Conservation (phyloP, 2,329 filamentous ascomycete genomes). For the Cladosporium austrohemisphaericum region DNA sequence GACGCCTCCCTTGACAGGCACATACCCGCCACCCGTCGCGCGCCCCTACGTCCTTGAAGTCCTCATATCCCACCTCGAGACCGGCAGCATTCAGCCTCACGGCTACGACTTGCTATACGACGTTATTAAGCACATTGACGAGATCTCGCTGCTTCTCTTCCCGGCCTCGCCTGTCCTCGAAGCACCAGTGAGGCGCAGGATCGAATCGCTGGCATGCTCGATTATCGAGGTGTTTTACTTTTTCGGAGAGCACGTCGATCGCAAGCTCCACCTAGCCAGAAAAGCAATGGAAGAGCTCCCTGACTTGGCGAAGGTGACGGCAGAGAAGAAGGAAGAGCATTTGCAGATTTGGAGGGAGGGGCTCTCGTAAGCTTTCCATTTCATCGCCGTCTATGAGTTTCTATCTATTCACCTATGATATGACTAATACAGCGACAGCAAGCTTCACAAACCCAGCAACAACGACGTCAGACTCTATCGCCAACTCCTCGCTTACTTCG, state of each 20-base stretch:
- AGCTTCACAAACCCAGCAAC: conserved; percentile 7
- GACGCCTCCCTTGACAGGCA: background rate
- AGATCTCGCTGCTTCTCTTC: conserved; percentile 15
- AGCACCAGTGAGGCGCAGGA: conserved; percentile 2
- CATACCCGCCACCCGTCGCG: background rate
- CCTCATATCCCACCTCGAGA: conserved; percentile 16
- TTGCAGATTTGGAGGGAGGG: conserved; percentile 4
- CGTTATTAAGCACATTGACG: conserved; percentile 18
- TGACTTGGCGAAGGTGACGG: background rate
- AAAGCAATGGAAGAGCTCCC: conserved; percentile 7
- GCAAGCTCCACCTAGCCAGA: background rate
- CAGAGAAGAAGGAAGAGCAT: background rate
- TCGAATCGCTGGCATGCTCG: background rate
- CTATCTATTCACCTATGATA: background rate
- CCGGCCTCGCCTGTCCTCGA: background rate
- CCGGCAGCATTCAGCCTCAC: conserved; percentile 15
- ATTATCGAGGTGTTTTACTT: conserved; percentile 12
- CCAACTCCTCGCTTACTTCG: conserved; percentile 8
- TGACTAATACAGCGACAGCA: conserved; percentile 2
- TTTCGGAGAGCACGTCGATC: conserved; percentile 1
- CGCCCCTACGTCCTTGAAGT: conserved; percentile 1
- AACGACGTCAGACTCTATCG: conserved; percentile 7
- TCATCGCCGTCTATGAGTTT: too few relatives aligned
- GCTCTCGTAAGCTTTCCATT: conserved; percentile 7
- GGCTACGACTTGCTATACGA: conserved; percentile 18